phyloP scores from a whole-genome alignment of 768 basidiomycete genomes.

The Russula sp. region DNA sequence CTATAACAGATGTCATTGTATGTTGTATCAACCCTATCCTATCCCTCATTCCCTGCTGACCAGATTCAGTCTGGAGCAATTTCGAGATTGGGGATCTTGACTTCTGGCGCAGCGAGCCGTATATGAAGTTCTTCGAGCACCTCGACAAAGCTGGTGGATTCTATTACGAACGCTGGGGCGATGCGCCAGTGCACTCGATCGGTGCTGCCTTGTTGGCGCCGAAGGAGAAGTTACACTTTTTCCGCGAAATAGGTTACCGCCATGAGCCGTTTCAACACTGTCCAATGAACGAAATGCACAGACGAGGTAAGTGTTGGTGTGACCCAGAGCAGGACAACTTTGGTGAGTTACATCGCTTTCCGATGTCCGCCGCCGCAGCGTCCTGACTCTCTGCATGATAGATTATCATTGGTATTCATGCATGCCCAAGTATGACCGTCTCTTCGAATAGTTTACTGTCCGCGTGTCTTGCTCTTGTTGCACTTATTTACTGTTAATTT shows the following conservation, averaged over 20 bases:
- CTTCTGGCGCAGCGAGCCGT: slow-evolving; percentile 52
- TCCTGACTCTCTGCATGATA: slow-evolving; percentile 29
- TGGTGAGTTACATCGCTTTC: slow-evolving; percentile 39
- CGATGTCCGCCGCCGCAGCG: background rate
- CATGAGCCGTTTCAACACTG: slow-evolving; percentile 96
- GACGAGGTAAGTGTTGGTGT: slow-evolving; percentile 83
- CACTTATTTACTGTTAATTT: slow-evolving; percentile 11
- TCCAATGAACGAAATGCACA: slow-evolving; percentile 68
- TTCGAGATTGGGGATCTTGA: slow-evolving; percentile 58
- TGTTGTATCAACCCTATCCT: slow-evolving; percentile 5
- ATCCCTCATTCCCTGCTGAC: background rate
- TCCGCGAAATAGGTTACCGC: slow-evolving; percentile 88
- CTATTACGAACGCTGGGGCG: slow-evolving; percentile 84
- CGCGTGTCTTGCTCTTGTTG: background rate
- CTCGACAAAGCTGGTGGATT: slow-evolving; percentile 52
- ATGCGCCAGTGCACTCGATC: slow-evolving; percentile 78
- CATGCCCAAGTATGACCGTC: slow-evolving; percentile 33
- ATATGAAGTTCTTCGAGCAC: slow-evolving; percentile 52
- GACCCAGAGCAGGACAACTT: slow-evolving; percentile 61
- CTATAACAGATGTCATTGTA: slow-evolving; percentile 56
- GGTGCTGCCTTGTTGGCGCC: slow-evolving; percentile 84
- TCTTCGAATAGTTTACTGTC: slow-evolving; percentile 18
- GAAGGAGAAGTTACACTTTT: slow-evolving; percentile 91
- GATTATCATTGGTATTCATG: slow-evolving; percentile 90
- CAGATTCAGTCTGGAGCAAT: slow-evolving; percentile 52